Percentiles rank a stretch among this genome's conserved stretches.
Evolutionary conservation across 352 stramenopile genomes (phyloP).

Genomic region (Phytophthora megakarya): DNA sequence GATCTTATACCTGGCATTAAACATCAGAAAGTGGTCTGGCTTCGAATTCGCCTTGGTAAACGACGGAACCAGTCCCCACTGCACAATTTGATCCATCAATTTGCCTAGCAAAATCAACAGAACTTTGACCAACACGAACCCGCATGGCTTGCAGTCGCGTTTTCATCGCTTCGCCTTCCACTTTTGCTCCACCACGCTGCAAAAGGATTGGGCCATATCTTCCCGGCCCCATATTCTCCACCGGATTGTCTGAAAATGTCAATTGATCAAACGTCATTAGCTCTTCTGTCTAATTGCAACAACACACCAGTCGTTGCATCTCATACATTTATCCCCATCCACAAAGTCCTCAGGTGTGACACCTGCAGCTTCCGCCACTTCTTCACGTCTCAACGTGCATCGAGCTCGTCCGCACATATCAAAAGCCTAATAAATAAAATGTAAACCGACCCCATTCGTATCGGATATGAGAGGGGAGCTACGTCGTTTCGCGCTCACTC

Average conservation of each 20-base stretch:
- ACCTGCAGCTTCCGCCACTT: constrained; percentile 53
- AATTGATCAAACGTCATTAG: constrained; percentile 11
- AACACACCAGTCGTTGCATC: no score
- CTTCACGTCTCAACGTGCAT: constrained; percentile 60
- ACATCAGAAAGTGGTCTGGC: constrained; percentile 87
- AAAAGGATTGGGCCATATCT: constrained; percentile 68
- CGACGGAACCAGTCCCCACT: constrained; percentile 85
- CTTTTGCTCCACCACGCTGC: constrained; percentile 7
- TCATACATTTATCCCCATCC: constrained; percentile 76
- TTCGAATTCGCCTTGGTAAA: constrained; percentile 80
- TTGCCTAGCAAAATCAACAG: background rate
- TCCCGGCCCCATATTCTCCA: constrained; percentile 82
- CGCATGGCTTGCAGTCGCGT: constrained; percentile 67
- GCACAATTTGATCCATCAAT: background rate
- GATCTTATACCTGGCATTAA: constrained; percentile 71
- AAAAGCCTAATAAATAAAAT: constrained; percentile 1
- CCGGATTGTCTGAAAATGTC: constrained; percentile 52
- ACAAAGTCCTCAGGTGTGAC: constrained; percentile 57
- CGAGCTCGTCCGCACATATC: constrained; percentile 75
- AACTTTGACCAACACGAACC: constrained; percentile 36
- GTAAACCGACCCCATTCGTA: constrained; percentile 8
- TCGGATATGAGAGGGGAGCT: no score
- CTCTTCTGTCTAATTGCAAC: no score
- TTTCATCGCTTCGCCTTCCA: constrained; percentile 13
- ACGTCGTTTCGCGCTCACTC: constrained; percentile 27